phyloP scores from a whole-genome alignment of 2,329 filamentous ascomycete genomes.

The Trichoderma atrobrunneum region DNA sequence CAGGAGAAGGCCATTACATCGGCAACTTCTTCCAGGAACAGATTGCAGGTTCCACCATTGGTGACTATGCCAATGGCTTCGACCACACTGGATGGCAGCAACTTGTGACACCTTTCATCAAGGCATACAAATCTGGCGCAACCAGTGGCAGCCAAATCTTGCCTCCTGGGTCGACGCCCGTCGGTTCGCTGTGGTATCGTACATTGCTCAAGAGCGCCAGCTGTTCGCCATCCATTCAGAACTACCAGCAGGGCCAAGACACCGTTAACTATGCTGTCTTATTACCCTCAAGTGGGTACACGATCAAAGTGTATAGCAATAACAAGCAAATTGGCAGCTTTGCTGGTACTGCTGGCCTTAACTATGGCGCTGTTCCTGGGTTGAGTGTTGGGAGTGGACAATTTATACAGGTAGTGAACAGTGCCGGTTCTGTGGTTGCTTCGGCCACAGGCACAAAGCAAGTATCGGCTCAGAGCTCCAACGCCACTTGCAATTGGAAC shows the following conservation, averaged over 20 bases:
- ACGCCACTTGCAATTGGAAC: constrained; percentile 7
- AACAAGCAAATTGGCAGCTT: constrained; percentile 1
- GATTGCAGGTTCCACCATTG: background rate
- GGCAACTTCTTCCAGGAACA: constrained; percentile 11
- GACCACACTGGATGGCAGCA: constrained; percentile 15
- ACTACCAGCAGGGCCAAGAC: constrained; percentile 7
- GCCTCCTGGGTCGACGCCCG: background rate
- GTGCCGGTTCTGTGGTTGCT: constrained; percentile 1
- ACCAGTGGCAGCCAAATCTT: constrained; percentile 1
- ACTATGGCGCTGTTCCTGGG: constrained; percentile 1
- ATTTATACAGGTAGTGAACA: constrained; percentile 7
- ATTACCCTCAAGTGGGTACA: background rate
- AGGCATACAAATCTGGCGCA: constrained; percentile 4
- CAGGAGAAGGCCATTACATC: constrained; percentile 6
- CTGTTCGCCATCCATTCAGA: background rate
- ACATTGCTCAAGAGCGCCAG: constrained; percentile 4
- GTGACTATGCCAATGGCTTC: constrained; percentile 1
- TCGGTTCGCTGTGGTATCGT: constrained; percentile 6
- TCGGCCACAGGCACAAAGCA: constrained; percentile 11
- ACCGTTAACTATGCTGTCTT: constrained; percentile 4
- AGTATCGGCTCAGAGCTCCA: constrained; percentile 1
- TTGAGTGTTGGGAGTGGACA: background rate
- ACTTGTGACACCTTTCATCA: constrained; percentile 2
- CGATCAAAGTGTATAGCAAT: background rate
- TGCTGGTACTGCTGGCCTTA: background rate